Percentiles rank a stretch among this genome's conserved stretches.
These are phyloP conservation scores for Scolecobasidium constrictum DNA, from an alignment of 2,329 filamentous ascomycete species.

Conservation along the genomic window DNA sequence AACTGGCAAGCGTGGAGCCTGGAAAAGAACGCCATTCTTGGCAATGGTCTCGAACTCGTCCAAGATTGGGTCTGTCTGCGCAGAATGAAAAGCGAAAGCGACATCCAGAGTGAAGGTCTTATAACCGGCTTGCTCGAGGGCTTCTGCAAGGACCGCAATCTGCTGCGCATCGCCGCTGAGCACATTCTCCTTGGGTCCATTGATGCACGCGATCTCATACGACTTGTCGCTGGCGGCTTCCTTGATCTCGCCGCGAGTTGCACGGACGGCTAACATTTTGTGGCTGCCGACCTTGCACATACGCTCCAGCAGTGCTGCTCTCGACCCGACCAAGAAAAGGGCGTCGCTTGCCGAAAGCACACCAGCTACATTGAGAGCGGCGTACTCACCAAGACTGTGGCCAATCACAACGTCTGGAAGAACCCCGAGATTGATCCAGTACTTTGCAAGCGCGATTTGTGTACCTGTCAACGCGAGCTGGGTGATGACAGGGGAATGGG, in stretches of 20 bases:
- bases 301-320: slow-evolving; percentile 21
- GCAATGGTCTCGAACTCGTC: slow-evolving; percentile 14
- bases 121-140: slow-evolving; percentile 35
- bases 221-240: slow-evolving; percentile 39
- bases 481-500: slow-evolving; percentile 10
- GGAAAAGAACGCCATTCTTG: slow-evolving; percentile 13
- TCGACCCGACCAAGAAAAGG: slow-evolving; percentile 23
- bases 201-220: slow-evolving; percentile 58
- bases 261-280: slow-evolving; percentile 32
- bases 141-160: slow-evolving; percentile 41
- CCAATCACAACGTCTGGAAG: slow-evolving; percentile 18
- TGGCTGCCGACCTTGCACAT: slow-evolving; percentile 16
- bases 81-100: slow-evolving; percentile 22
- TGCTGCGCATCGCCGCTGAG: slow-evolving; percentile 52
- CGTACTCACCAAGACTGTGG: slow-evolving; percentile 27
- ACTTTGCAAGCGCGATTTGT: slow-evolving; percentile 26
- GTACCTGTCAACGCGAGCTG: slow-evolving; percentile 30
- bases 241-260: slow-evolving; percentile 38
- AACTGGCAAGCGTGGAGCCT: slow-evolving; percentile 19
- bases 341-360: slow-evolving; percentile 22
- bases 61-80: slow-evolving; percentile 20
- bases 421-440: slow-evolving; percentile 18
- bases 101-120: slow-evolving; percentile 13
- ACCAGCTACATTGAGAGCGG: slow-evolving; percentile 23
- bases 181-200: slow-evolving; percentile 63